Conservation (phyloP, 176 grass and related monocot genomes). For the Oryza nivara region DNA sequence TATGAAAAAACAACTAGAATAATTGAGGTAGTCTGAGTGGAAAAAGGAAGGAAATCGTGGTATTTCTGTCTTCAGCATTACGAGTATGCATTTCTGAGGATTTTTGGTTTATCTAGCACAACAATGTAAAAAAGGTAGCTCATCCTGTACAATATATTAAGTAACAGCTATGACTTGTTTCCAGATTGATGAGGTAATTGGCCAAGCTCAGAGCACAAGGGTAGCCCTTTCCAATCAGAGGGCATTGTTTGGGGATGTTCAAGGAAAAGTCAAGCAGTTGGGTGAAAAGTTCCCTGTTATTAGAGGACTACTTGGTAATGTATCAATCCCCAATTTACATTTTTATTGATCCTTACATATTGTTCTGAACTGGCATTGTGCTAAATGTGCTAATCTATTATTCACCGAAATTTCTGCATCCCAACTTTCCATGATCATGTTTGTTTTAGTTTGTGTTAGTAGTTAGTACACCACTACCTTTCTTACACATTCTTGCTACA, state of each 20-base stretch:
- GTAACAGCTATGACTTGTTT: background rate
- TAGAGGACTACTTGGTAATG: conserved; percentile 83
- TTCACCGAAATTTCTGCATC: background rate
- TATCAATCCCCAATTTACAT: background rate
- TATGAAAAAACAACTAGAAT: background rate
- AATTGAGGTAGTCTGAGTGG: background rate
- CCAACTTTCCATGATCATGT: background rate
- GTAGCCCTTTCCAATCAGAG: conserved; percentile 65
- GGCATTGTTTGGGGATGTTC: conserved; percentile 75
- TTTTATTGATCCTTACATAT: background rate
- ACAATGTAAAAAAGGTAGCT: background rate
- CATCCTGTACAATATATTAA: background rate
- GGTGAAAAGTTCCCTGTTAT: conserved; percentile 93
- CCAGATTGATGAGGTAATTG: conserved; percentile 98
- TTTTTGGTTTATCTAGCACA: background rate
- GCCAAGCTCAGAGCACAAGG: conserved; percentile 86
- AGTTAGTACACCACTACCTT: background rate
- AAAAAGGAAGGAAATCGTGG: background rate
- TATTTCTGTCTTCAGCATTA: background rate
- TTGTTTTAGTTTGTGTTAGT: background rate
- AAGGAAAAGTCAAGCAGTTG: conserved; percentile 96
- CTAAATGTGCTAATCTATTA: background rate
- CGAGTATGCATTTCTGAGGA: background rate
- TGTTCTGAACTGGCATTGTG: background rate
- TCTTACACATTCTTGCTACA: conserved; percentile 32